Evolutionary conservation across 1,284 basidiomycete species (phyloP).

Genomic region (Leccinum laetum): DNA sequence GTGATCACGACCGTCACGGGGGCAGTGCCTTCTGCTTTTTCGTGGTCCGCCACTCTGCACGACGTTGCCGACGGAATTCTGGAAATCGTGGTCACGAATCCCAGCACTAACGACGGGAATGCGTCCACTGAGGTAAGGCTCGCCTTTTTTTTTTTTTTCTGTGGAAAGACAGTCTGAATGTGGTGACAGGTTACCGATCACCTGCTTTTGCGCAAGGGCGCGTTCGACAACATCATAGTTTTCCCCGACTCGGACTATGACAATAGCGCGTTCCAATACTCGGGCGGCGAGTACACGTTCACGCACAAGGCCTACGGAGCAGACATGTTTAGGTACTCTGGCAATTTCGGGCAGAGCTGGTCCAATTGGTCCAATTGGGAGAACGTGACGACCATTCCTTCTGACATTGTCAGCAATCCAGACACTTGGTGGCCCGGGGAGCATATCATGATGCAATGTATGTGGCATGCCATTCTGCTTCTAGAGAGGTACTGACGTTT

Average conservation of each 20-base stretch:
- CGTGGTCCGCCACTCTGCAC: conserved; percentile 70
- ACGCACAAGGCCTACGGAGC: conserved; percentile 83
- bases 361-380: conserved; percentile 78
- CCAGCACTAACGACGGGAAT: conserved; percentile 44
- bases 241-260: conserved; percentile 83
- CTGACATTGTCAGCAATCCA: conserved; percentile 50
- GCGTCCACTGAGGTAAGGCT: conserved; percentile 54
- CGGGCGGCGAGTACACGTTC: conserved; percentile 68
- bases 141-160: neutral
- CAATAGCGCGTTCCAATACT: conserved; percentile 57
- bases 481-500: conserved; percentile 3
- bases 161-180: neutral
- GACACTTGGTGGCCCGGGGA: conserved; percentile 80
- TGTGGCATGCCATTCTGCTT: conserved; percentile 27
- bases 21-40: conserved; percentile 59
- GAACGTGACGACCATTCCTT: conserved; percentile 64
- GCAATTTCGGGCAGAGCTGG: conserved; percentile 88
- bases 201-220: conserved; percentile 79
- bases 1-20: conserved; percentile 50
- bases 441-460: conserved; percentile 88
- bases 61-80: conserved; percentile 82
- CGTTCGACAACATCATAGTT: conserved; percentile 74
- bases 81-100: conserved; percentile 66
- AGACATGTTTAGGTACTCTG: conserved; percentile 84
- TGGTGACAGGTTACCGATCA: conserved; percentile 61